phyloP scores from a whole-genome alignment of 306 rosid species.

The Lablab purpureus region DNA sequence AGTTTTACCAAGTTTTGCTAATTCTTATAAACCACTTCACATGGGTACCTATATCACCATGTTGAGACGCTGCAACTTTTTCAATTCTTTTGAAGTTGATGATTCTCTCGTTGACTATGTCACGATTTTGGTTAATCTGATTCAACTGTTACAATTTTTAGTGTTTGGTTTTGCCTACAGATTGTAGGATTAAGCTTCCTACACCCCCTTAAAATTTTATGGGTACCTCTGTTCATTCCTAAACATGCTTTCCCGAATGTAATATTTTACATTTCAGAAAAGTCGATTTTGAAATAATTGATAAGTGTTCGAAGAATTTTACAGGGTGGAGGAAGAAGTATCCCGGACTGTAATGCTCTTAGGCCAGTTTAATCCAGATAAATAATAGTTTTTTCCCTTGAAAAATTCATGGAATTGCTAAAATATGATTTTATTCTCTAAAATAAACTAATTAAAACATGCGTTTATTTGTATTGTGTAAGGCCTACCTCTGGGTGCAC shows the following conservation, averaged over 20 bases:
- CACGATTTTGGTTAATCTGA: not conserved
- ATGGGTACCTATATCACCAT: not conserved
- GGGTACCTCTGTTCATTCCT: too few relatives aligned
- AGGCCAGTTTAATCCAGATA: not conserved
- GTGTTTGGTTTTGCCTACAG: not conserved
- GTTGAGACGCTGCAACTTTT: not conserved
- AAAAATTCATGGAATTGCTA: not conserved
- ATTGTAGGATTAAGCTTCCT: not conserved
- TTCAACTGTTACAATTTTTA: not conserved
- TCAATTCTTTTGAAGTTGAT: not conserved
- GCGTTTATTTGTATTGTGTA: not conserved
- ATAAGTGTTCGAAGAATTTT: too few relatives aligned
- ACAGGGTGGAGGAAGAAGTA: too few relatives aligned
- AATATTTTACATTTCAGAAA: too few relatives aligned
- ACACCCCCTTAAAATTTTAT: too few relatives aligned
- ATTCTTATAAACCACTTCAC: not conserved
- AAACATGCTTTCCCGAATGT: too few relatives aligned
- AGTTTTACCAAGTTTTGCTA: too few relatives aligned
- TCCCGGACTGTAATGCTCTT: not conserved
- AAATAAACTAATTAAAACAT: not conserved
- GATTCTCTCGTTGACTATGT: not conserved
- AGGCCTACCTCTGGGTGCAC: not conserved
- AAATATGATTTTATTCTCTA: not conserved
- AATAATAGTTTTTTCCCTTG: not conserved
- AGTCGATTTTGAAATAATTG: too few relatives aligned